These are phyloP conservation scores for Ascochyta clinopodiicola DNA, from an alignment of 2,329 filamentous ascomycete genomes.

Conservation along the genomic window DNA sequence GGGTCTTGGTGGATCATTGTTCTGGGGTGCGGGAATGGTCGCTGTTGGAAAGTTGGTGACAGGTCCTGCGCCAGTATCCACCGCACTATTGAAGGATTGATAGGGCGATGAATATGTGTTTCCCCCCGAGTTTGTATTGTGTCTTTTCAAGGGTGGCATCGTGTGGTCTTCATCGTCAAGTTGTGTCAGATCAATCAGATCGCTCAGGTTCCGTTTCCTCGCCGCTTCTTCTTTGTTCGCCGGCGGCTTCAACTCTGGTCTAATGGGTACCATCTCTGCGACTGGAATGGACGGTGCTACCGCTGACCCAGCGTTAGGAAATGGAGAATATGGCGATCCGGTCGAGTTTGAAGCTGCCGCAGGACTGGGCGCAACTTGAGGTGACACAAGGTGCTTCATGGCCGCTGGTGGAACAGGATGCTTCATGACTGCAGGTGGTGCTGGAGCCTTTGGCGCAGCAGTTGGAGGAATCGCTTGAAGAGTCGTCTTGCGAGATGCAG, in stretches of 20 bases:
- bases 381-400: constrained; percentile 22
- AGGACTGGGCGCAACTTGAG: constrained; percentile 27
- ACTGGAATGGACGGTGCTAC: constrained; percentile 32
- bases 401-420: constrained; percentile 22
- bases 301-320: constrained; percentile 18
- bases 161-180: constrained; percentile 55
- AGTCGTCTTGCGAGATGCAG: constrained; percentile 28
- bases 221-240: constrained; percentile 62
- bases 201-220: constrained; percentile 61
- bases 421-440: constrained; percentile 6
- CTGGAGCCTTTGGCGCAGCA: constrained; percentile 10
- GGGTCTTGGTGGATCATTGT: constrained; percentile 15
- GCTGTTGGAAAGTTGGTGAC: constrained; percentile 34
- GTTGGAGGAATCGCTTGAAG: constrained; percentile 11
- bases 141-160: constrained; percentile 46
- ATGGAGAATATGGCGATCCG: constrained; percentile 21
- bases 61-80: constrained; percentile 23
- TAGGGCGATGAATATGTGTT: constrained; percentile 21
- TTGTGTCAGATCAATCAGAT: constrained; percentile 60
- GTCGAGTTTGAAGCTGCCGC: constrained; percentile 23
- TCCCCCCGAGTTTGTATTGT: constrained; percentile 13
- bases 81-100: constrained; percentile 15
- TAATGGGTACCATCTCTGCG: constrained; percentile 42
- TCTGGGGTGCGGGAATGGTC: constrained; percentile 16
- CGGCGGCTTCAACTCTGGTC: constrained; percentile 40